Evolutionary conservation across 2,329 filamentous ascomycete genomes (phyloP).

Genomic region (Penicillium sp.): DNA sequence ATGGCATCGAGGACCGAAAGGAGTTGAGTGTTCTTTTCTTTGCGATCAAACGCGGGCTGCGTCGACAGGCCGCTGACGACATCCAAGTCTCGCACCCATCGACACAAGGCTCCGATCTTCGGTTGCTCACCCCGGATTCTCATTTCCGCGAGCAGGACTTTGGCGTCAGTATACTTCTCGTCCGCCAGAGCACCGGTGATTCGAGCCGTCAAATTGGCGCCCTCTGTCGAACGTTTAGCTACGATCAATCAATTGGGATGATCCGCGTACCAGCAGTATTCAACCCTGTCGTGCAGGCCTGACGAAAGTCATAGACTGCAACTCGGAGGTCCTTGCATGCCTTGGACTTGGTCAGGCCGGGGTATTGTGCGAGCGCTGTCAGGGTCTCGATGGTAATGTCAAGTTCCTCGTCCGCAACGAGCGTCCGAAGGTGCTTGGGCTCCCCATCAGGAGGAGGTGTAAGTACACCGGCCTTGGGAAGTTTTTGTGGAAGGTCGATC

Average conservation of each 20-base stretch:
- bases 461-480: constrained; percentile 19
- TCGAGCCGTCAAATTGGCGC: constrained; percentile 63
- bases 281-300: constrained; percentile 65
- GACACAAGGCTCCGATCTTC: constrained; percentile 66
- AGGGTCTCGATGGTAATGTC: constrained; percentile 67
- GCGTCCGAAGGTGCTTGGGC: constrained; percentile 26
- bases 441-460: constrained; percentile 31
- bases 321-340: constrained; percentile 64
- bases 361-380: constrained; percentile 56
- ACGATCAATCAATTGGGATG: constrained; percentile 2
- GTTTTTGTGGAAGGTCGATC: constrained; percentile 25
- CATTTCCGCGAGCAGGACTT: constrained; percentile 67
- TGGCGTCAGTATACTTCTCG: constrained; percentile 63
- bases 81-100: constrained; percentile 70
- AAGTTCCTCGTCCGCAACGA: constrained; percentile 56
- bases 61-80: constrained; percentile 65
- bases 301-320: constrained; percentile 67
- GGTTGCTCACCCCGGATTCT: constrained; percentile 63
- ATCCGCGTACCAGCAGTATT: constrained; percentile 52
- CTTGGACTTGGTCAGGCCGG: constrained; percentile 65
- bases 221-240: constrained; percentile 37
- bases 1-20: constrained; percentile 64
- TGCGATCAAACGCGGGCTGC: constrained; percentile 39
- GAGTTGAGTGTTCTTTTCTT: constrained; percentile 52
- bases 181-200: constrained; percentile 66